Evolutionary conservation across 768 basidiomycete species (phyloP).

Genomic region (Fomitopsis pulvina): DNA sequence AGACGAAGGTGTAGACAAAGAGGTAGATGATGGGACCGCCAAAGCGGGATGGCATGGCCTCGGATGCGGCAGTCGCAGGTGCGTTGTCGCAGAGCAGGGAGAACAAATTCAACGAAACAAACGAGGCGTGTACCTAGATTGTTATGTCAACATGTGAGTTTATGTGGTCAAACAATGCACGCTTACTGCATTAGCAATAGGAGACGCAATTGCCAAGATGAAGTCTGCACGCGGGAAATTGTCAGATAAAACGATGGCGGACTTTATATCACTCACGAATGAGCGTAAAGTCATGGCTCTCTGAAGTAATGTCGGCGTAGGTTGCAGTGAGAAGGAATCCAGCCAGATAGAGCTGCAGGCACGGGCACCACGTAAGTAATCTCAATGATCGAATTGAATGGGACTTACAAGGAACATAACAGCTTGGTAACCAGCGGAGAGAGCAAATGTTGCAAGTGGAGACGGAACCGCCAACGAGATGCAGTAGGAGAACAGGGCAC

Average conservation of each 20-base stretch:
- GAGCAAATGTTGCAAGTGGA: constrained; percentile 67
- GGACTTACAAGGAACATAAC: constrained; percentile 59
- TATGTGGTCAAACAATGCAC: constrained; percentile 19
- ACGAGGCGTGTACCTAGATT: constrained; percentile 50
- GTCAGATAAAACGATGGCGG: not conserved
- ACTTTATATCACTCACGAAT: constrained; percentile 35
- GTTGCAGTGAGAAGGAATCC: constrained; percentile 69
- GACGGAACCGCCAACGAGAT: constrained; percentile 54
- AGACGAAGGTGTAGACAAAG: constrained; percentile 48
- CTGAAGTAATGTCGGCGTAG: constrained; percentile 56
- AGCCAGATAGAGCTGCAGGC: constrained; percentile 49
- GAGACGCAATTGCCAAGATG: constrained; percentile 60
- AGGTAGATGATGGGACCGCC: constrained; percentile 77
- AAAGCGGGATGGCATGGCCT: constrained; percentile 50
- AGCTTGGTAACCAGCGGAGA: constrained; percentile 66
- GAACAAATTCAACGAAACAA: constrained; percentile 77
- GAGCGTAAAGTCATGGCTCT: constrained; percentile 47
- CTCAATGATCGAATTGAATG: constrained; percentile 8
- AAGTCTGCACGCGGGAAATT: constrained; percentile 37
- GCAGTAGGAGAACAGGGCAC: constrained; percentile 64
- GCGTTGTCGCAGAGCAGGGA: constrained; percentile 61
- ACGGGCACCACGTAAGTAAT: not conserved
- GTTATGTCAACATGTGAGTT: not conserved
- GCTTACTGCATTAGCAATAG: constrained; percentile 62
- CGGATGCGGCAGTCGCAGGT: constrained; percentile 37